A percentile compares a stretch with the other conserved stretches of the same genome.
Evolutionary conservation across 129 eudicot genomes (phyloP).

Genomic region (Centrapalus pauciflorus): DNA sequence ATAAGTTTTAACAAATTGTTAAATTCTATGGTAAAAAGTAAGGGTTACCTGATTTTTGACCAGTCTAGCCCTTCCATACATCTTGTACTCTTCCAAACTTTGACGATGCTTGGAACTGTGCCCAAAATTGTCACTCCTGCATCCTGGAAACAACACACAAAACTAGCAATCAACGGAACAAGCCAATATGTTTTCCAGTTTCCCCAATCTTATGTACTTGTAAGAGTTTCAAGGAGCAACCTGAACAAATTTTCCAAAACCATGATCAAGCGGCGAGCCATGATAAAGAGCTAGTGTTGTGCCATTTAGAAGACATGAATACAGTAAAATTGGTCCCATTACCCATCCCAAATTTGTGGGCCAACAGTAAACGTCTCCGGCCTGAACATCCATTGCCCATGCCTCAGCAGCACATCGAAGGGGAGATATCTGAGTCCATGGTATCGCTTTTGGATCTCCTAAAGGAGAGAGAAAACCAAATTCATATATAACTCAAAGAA

Average conservation of each 20-base stretch:
- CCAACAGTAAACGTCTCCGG: constrained; percentile 79
- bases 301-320: constrained; percentile 71
- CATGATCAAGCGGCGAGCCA: constrained; percentile 87
- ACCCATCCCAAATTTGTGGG: constrained; percentile 98
- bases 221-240: constrained; percentile 29
- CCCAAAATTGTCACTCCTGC: constrained; percentile 81
- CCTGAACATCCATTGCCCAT: constrained; percentile 59
- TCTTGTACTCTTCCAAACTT: constrained; percentile 75
- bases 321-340: constrained; percentile 81
- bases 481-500: neutral
- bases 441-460: constrained; percentile 99
- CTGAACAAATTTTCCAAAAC: constrained; percentile 90
- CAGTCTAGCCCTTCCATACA: constrained; percentile 95
- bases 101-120: constrained; percentile 93
- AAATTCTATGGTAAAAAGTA: neutral
- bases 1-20: too few relatives aligned
- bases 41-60: constrained; percentile 67
- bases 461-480: neutral
- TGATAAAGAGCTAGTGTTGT: constrained; percentile 89
- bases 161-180: neutral
- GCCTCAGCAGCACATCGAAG: constrained; percentile 71
- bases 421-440: constrained; percentile 93
- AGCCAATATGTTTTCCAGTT: neutral
- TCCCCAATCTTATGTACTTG: neutral
- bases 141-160: constrained; percentile 42